Base-by-base conservation (phyloP, 2,329 filamentous ascomycete genomes). In the Biscogniauxia sp. region DNA sequence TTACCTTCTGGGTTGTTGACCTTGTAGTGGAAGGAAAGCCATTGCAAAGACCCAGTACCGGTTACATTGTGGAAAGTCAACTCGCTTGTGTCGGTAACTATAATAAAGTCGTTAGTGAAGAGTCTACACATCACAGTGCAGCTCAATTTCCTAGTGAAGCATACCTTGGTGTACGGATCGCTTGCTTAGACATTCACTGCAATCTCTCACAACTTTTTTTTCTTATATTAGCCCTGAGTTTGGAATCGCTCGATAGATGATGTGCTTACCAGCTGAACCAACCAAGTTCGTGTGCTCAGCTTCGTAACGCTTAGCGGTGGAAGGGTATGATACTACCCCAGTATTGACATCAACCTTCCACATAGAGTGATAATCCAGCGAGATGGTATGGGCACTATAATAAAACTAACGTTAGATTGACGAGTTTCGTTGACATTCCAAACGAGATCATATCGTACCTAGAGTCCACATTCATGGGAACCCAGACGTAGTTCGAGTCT, bases 261-360 rank as follows among this genome's bases (percentile, higher is more conserved):
- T 64, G 56, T 64, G 63, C 70, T 72, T 64, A n/a, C 60, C 61
- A 45, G 66, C 67, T 41, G 67, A 61, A n/a, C 73, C 72, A 17
- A 64, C 65, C 9, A 72, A 61, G 13, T 66, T 58, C 0, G 73
- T 71, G 28, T 72, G 67, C 54, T 69, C 68, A 13, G 74, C 73
- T 56, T 74, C 73, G 62, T 77, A 77, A n/a, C 74, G 69, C 62
- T 73, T 75, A 62, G 68, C 67, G 25, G 65, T 65, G 45, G 58
- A 67, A 23, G 73, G 73, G 56, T 65, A 70, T 25, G 64, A 70
- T 13, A 78, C 72, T 2, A 69, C 74, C 6, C 76, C 76, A 5
- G 76, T 78, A 9, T 68, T 70, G 1, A 73, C 68, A 56, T 78
- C 73, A 25, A 78, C 67, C 63, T 74, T 76, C 76, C 75, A 78